Percentiles rank a stretch among this genome's conserved stretches.
Conservation (phyloP, 768 basidiomycete genomes). For the Hygrocybe coccinea region DNA sequence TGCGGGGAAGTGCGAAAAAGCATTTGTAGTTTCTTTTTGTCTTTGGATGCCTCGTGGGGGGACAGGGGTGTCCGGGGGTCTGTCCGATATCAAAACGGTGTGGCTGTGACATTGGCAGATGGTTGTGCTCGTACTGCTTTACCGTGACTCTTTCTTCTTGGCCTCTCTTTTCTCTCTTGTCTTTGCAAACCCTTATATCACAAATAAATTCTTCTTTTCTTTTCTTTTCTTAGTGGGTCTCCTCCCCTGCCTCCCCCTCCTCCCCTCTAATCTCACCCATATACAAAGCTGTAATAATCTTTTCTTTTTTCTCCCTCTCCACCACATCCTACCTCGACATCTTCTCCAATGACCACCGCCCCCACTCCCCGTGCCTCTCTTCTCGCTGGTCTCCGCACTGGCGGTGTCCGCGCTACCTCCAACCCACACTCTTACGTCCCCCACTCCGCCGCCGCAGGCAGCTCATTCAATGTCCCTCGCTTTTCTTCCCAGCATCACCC, state of each 20-base stretch:
- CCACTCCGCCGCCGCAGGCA: slow-evolving; percentile 61
- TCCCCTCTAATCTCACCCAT: no score
- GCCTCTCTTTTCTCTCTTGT: slow-evolving; percentile 32
- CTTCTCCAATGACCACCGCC: slow-evolving; percentile 43
- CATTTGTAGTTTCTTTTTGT: slow-evolving; percentile 44
- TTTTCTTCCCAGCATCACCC: slow-evolving; percentile 44
- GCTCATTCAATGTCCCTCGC: slow-evolving; percentile 58
- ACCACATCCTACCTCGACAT: slow-evolving; percentile 25
- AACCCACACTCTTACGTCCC: slow-evolving; percentile 38
- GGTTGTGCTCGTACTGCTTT: slow-evolving; percentile 10
- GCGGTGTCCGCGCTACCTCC: slow-evolving; percentile 79
- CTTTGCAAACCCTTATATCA: no score
- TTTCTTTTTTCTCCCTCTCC: slow-evolving; percentile 23
- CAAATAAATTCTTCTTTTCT: slow-evolving; percentile 19
- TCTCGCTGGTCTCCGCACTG: slow-evolving; percentile 83
- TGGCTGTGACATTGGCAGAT: not conserved
- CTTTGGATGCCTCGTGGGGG: not conserved
- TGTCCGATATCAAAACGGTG: not conserved
- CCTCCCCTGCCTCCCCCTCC: slow-evolving; percentile 24
- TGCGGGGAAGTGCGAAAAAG: slow-evolving; percentile 83
- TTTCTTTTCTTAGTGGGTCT: slow-evolving; percentile 18
- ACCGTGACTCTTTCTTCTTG: slow-evolving; percentile 30
- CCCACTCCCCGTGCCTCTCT: slow-evolving; percentile 73
- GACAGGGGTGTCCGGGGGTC: not conserved
- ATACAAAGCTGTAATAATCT: no score